Evolutionary conservation across 768 basidiomycete genomes (phyloP).

Genomic region (Coprinopsis cinerea): DNA sequence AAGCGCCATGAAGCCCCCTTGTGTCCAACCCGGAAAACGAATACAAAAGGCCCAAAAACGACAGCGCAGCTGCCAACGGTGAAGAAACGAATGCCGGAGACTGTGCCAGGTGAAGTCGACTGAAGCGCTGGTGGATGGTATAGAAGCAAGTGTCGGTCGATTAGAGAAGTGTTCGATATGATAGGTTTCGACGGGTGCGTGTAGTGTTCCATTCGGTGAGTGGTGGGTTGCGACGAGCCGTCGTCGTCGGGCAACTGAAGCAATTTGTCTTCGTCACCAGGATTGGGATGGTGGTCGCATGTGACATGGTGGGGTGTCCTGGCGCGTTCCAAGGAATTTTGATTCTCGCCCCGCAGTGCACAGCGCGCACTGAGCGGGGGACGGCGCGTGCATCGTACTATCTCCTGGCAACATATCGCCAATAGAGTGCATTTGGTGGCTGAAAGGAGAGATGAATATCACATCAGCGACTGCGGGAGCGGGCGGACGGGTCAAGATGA

Average conservation of each 20-base stretch:
- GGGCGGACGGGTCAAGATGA: not conserved
- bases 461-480: not conserved
- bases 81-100: not conserved
- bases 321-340: too few relatives aligned
- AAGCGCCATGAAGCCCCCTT: not conserved
- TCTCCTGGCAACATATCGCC: constrained; percentile 44
- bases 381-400: constrained; percentile 14
- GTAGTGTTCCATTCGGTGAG: not conserved
- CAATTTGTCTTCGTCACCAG: not conserved
- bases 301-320: too few relatives aligned
- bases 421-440: constrained; percentile 39
- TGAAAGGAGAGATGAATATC: constrained; percentile 2
- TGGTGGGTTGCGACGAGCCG: not conserved
- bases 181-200: not conserved
- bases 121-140: not conserved
- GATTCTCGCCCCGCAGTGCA: not conserved
- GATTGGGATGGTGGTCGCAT: too few relatives aligned
- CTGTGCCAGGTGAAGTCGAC: not conserved
- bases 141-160: not conserved
- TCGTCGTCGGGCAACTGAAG: not conserved
- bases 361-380: not conserved
- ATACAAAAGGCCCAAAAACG: not conserved
- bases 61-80: not conserved
- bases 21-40: not conserved
- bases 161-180: not conserved